Evolutionary conservation across 306 rosid genomes (phyloP), one percentile per base, ranked within the genome.

Genomic region (Corylus avellana): DNA sequence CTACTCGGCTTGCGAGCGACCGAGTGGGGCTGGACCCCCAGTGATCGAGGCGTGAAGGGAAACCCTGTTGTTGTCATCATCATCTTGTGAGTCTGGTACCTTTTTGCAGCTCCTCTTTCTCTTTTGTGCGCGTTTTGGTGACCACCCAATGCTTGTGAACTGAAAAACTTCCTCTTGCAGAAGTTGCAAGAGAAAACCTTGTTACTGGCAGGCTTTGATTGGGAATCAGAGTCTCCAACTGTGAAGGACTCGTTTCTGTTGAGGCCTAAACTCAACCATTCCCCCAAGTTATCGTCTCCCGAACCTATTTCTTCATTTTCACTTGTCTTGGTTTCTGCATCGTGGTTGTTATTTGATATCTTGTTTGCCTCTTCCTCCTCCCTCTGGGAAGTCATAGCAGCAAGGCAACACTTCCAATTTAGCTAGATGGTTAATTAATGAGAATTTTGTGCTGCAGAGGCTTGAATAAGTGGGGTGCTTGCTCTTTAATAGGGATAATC

Each of bases 81-180:
- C 85, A 79, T 77, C 64, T 77, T 86, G 46, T 84, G 87, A 78
- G 92, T 84, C 57, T 86, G 84, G 77, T 74, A 78, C 53, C 89
- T 86, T 68, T 86, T 89, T 16, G 91, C 91, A 14, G 89, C 91
- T 80, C 90, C 92, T 84, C 97, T 86, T 74, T 91, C 97, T 70
- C 91, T 89, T 73, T 89, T 89, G 84, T 91, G 93, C 69, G 97
- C 97, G 79, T 91, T 91, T 75, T 91, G 97, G 86, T 91, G 97
- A 71, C 97, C 97, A 29, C 97, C 93, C 47, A 91, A 80, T 50
- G 93, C 97, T 76, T 89, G 97, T 69, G 97, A 91, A 48, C 91
- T 91, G 64, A 85, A 88, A 53, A 91, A 91, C 75, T 88, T 91
- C 75, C 97, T 89, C 91, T 85, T 83, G 85, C 93, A 91, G 56